Conservation (phyloP, 2,329 filamentous ascomycete species). For the Nannizziopsis barbatae region DNA sequence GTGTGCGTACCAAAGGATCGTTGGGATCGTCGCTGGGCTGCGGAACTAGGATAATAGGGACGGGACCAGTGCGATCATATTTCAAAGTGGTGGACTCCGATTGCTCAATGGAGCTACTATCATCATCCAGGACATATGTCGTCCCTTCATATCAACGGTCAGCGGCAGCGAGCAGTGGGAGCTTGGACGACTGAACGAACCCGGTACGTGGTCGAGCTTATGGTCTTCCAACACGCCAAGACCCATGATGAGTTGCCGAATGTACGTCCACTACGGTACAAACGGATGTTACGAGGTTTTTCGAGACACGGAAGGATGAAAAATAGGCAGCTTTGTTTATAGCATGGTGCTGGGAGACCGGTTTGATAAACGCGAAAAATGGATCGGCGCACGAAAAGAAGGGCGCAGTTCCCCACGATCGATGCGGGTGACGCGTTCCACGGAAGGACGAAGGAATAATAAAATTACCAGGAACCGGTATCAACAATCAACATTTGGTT, state of each 20-base stretch:
- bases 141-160: constrained; percentile 22
- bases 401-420: too few relatives aligned
- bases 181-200: constrained; percentile 37
- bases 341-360: too few relatives aligned
- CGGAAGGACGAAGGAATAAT: too few relatives aligned
- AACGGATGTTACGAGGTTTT: too few relatives aligned
- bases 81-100: constrained; percentile 46
- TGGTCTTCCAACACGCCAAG: constrained; percentile 63
- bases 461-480: too few relatives aligned
- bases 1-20: constrained; percentile 57
- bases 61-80: constrained; percentile 55
- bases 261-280: background rate
- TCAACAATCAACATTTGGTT: too few relatives aligned
- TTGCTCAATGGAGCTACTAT: constrained; percentile 35
- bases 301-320: too few relatives aligned
- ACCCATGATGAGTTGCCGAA: constrained; percentile 41
- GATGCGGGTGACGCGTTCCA: too few relatives aligned
- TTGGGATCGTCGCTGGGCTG: constrained; percentile 87
- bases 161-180: background rate
- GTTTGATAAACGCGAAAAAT: too few relatives aligned
- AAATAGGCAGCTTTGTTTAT: too few relatives aligned
- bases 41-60: constrained; percentile 70
- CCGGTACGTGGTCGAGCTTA: constrained; percentile 59
- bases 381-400: too few relatives aligned
- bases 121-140: constrained; percentile 52